These are phyloP conservation scores for Tephrocybe sp. DNA, from an alignment of 768 basidiomycete species.

Conservation along the genomic window DNA sequence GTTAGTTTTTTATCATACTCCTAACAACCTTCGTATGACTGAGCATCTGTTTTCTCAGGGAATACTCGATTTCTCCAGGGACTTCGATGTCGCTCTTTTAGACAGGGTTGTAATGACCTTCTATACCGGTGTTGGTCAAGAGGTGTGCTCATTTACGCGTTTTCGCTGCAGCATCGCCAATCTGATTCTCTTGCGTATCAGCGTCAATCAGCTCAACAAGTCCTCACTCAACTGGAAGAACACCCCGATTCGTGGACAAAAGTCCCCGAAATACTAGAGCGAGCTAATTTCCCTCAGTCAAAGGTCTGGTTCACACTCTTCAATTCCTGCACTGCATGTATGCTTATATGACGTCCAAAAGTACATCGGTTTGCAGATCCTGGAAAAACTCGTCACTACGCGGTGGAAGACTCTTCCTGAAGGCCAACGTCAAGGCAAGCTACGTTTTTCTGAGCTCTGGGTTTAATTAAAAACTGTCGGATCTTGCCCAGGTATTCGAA, in stretches of 20 bases:
- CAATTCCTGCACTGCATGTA: background rate
- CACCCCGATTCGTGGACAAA: constrained; percentile 96
- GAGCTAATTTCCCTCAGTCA: constrained; percentile 79
- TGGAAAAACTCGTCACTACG: constrained; percentile 93
- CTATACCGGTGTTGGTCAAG: constrained; percentile 70
- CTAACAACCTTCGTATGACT: constrained; percentile 18
- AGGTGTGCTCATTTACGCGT: constrained; percentile 51
- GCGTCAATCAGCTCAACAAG: constrained; percentile 95
- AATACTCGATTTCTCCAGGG: constrained; percentile 90
- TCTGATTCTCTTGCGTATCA: constrained; percentile 34
- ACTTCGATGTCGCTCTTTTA: constrained; percentile 90
- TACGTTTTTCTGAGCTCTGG: background rate
- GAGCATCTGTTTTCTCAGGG: constrained; percentile 44
- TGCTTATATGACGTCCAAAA: constrained; percentile 27
- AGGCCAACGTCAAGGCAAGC: constrained; percentile 83
- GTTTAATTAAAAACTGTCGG: background rate
- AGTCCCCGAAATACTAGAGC: constrained; percentile 91
- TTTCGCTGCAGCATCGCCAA: constrained; percentile 19
- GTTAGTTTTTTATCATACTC: constrained; percentile 26
- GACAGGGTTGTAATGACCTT: constrained; percentile 94
- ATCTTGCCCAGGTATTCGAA: constrained; percentile 73
- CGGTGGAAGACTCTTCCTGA: constrained; percentile 96
- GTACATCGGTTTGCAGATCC: constrained; percentile 96
- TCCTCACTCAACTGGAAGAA: constrained; percentile 95
- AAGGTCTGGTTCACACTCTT: constrained; percentile 50